A percentile compares a stretch with the other conserved stretches of the same genome.
phyloP scores from a whole-genome alignment of 345 rosid genomes.

The Limnanthes douglasii region DNA sequence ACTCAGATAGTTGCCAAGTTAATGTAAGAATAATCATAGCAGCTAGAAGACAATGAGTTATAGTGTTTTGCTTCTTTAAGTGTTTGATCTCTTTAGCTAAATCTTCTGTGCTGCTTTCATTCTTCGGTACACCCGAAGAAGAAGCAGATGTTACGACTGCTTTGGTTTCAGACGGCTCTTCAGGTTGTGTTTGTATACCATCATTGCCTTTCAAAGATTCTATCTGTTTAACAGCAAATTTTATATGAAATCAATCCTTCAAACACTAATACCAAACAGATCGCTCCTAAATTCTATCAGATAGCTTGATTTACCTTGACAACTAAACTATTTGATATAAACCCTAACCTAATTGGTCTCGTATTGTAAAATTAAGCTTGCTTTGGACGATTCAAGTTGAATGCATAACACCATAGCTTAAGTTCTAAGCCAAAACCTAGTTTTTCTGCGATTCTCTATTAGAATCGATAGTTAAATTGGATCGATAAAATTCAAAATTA shows the following conservation, averaged over 20 bases:
- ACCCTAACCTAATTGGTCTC: background rate
- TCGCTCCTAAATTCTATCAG: too few species aligned
- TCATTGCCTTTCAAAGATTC: slow-evolving; percentile 22
- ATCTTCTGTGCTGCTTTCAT: slow-evolving; percentile 18
- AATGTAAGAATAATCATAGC: slow-evolving; percentile 46
- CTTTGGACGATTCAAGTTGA: background rate
- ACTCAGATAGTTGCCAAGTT: slow-evolving; percentile 72
- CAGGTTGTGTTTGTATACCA: slow-evolving; percentile 2
- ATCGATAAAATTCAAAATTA: background rate
- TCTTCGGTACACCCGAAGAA: background rate
- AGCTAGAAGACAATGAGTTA: slow-evolving; percentile 62
- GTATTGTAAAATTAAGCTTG: background rate
- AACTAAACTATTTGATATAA: slow-evolving; percentile 3
- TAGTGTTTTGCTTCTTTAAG: slow-evolving; percentile 49
- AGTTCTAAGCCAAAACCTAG: background rate
- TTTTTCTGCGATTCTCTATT: background rate
- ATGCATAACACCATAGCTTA: background rate
- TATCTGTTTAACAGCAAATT: slow-evolving; percentile 18
- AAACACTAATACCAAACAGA: too few species aligned
- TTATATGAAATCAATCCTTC: too few species aligned
- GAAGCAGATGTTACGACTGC: slow-evolving; percentile 2
- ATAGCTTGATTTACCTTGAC: too few species aligned
- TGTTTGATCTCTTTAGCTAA: slow-evolving; percentile 40
- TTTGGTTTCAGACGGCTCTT: slow-evolving; percentile 4
- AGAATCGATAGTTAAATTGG: background rate